phyloP scores from a whole-genome alignment of 139 green algal genomes.

The Trebouxia sp. region DNA sequence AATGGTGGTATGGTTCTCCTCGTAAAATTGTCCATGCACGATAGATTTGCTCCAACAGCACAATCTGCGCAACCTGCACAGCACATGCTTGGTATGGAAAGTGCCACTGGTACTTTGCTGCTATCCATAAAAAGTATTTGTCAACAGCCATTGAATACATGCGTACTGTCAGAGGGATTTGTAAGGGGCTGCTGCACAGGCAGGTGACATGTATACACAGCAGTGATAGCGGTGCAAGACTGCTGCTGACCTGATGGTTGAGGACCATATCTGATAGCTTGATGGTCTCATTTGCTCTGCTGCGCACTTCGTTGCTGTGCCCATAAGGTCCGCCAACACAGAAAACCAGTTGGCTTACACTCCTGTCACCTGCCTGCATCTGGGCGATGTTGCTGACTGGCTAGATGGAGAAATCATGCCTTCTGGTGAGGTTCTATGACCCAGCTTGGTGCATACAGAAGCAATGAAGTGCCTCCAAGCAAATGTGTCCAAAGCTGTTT shows the following conservation, averaged over 20 bases:
- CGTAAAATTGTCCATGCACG: conserved; percentile 76
- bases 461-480: no score
- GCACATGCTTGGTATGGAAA: neutral
- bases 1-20: conserved; percentile 86
- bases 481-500: neutral
- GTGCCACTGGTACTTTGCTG: neutral
- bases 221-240: no score
- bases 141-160: no score
- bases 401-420: neutral
- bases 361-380: conserved; percentile 36
- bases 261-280: conserved; percentile 74
- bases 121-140: neutral
- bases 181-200: no score
- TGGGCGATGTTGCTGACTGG: neutral
- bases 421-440: no score
- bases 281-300: conserved; percentile 54
- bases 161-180: no score
- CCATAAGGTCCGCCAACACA: conserved; percentile 82
- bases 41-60: conserved; percentile 90
- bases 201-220: no score
- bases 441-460: no score
- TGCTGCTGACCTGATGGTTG: conserved; percentile 78
- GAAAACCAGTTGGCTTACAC: conserved; percentile 53
- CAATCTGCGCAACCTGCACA: conserved; percentile 75
- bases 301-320: conserved; percentile 56